Base-by-base conservation (phyloP, 1,284 basidiomycete genomes). In the Vanrija humicola region DNA sequence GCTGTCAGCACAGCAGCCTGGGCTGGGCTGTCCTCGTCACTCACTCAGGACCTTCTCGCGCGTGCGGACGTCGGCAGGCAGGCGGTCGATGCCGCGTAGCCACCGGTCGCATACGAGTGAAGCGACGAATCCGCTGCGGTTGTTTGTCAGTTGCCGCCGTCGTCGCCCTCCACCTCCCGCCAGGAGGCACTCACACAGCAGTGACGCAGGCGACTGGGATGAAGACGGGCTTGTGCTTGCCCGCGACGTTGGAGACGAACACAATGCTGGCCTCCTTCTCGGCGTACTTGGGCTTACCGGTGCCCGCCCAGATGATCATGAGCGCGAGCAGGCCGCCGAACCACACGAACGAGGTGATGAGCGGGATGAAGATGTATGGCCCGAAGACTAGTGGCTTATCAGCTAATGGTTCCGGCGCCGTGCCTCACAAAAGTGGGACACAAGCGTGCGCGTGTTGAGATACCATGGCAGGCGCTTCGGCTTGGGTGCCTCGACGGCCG, bases 191-290 rank as follows among this genome's bases (percentile, higher is more conserved):
- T 61, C 39, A 68, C 54, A 44, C 67, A 10, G 63, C 63, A 4
- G 69, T 68, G 38, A 68, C 47, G 23, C 53, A 62, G 42, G 64
- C 67, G 19, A 78, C 73, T 14, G 61, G 54, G 55, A 80, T 78
- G 63, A 80, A 80, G 8, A 79, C 25, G 25, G 65, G 63, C 58
- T 65, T 65, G 65, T 78, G 69, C 23, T 57, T 59, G 3, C 76
- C 79, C 3, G 79, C 79, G 10, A 78, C 75, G 63, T 80, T 75
- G n/a, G 71, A 75, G 58, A 81, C 77, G 58, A 77, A 81, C 9
- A 79, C 78, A 1, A 79, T 66, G 12, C 52, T 64, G 0, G 76
- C 74, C 52, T 79, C 74, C 34, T 72, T 69, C 1, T 55, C 48
- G 38, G 65, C 52, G 59, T 79, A 79, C 47, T 70, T 55, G 7